Conservation (phyloP, 2,329 filamentous ascomycete species). For the Dothideomycetes sp. region DNA sequence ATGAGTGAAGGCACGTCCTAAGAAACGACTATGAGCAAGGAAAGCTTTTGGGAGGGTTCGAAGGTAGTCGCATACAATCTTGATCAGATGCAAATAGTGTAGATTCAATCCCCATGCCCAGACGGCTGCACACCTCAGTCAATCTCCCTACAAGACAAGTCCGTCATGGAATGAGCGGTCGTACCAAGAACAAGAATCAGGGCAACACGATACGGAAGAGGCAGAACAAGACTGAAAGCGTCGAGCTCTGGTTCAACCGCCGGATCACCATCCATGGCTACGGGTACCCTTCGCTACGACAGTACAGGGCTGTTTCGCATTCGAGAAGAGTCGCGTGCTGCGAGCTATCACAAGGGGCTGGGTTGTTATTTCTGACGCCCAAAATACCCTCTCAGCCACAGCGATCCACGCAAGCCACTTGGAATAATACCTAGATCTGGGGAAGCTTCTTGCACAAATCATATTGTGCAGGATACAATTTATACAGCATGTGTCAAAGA, state of each 20-base stretch:
- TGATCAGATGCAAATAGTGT: slow-evolving; percentile 68
- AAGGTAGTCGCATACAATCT: slow-evolving; percentile 50
- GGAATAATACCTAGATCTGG: too few species aligned
- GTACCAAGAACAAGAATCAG: slow-evolving; percentile 76
- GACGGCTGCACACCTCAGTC: slow-evolving; percentile 50
- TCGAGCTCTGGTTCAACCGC: slow-evolving; percentile 62
- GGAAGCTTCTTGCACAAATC: too few species aligned
- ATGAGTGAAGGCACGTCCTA: slow-evolving; percentile 77
- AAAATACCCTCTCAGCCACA: too few species aligned
- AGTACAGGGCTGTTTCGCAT: not conserved
- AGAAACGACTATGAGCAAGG: not conserved
- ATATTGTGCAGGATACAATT: too few species aligned
- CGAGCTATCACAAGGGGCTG: too few species aligned
- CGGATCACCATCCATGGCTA: slow-evolving; percentile 61
- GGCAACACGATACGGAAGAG: slow-evolving; percentile 81
- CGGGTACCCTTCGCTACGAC: not conserved
- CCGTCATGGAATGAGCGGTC: slow-evolving; percentile 19
- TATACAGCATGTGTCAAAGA: too few species aligned
- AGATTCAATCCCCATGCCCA: slow-evolving; percentile 95
- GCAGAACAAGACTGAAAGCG: slow-evolving; percentile 76
- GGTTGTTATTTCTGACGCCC: too few species aligned
- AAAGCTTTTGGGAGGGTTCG: not conserved
- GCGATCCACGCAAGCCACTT: too few species aligned
- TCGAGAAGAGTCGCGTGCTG: slow-evolving; percentile 7
- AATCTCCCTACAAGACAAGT: not conserved